Base-by-base conservation (phyloP, 495 filamentous ascomycete species). In the Chlorociboria aeruginascens region DNA sequence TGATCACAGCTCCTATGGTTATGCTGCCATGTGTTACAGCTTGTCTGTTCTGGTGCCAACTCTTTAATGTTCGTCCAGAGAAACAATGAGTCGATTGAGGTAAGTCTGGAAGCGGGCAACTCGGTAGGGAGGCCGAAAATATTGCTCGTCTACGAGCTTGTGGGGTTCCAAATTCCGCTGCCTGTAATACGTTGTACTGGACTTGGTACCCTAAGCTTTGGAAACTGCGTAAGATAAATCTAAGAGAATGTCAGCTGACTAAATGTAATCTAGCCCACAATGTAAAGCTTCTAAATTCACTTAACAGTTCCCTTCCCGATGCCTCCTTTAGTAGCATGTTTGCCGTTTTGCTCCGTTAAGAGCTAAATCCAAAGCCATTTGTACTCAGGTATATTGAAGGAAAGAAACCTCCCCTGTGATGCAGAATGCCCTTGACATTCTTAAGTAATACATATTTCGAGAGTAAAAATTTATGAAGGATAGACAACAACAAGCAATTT, bases 371-470 rank as follows among this genome's bases (percentile, higher is more conserved):
- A 7, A 7, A 47, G n/a, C 40, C 13, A 38, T 16, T 31, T 36
- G 38, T 17, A 4, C 7, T 14, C 17, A 25, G n/a, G 10, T 14
- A 20, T 10, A 30, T 6, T 29, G 14, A 11, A 8, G 6, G 16
- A 13, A 46, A 25, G 20, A 25, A 25, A 25, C 44, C 28, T 36
- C 32, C 45, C 6, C 48, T 10, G 14, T 50, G 37, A 2, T 12
- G 11, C 3, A 50, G 40, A 7, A 50, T 20, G 2, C 17, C 48
- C 11, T 14, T 25, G 7, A 54, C 51, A 32, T 54, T 54, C 31
- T 54, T 46, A 3, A 54, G 32, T 6, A 54, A 31, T n/a, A 50
- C 43, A 16, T 54, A 50, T 12, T 41, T 50, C 12, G 51, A 46
- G 4, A 14, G 35, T 54, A 54, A 25, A 49, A 50, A 14, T 54